Percentiles rank a stretch among this genome's conserved stretches.
phyloP scores from a whole-genome alignment of 352 stramenopile genomes.

The Phytophthora cactorum region DNA sequence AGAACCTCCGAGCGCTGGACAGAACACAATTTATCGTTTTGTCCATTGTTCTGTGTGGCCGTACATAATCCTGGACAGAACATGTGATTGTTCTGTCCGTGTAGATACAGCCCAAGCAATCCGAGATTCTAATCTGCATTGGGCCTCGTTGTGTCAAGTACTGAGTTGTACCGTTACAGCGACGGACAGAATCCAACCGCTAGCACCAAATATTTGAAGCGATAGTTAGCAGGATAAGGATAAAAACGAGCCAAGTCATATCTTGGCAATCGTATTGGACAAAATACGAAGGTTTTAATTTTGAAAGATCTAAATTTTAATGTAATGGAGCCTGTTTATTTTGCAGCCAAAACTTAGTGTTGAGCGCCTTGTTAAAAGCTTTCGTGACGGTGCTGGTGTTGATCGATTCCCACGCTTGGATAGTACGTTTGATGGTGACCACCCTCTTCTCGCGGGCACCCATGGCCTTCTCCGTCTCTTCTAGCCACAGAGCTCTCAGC shows the following conservation, averaged over 20 bases:
- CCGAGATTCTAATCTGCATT: too few relatives aligned
- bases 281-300: background rate
- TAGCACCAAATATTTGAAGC: background rate
- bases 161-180: too few relatives aligned
- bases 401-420: background rate
- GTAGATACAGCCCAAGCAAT: too few relatives aligned
- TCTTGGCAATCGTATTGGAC: background rate
- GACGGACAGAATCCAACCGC: constrained; percentile 4
- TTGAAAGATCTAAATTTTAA: background rate
- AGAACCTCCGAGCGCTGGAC: too few relatives aligned
- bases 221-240: constrained; percentile 2
- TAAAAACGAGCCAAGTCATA: background rate
- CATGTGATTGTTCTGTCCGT: too few relatives aligned
- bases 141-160: too few relatives aligned
- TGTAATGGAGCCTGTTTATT: background rate
- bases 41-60: too few relatives aligned
- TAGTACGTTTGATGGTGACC: background rate
- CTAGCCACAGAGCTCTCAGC: constrained; percentile 5
- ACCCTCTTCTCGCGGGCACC: background rate
- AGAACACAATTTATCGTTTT: too few relatives aligned
- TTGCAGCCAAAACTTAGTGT: constrained; percentile 2
- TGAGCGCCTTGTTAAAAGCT: background rate
- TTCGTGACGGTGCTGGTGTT: background rate
- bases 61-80: too few relatives aligned
- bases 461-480: background rate